phyloP scores from a whole-genome alignment of 1,139 yeast genomes.

The Kodamaea derodonti region DNA sequence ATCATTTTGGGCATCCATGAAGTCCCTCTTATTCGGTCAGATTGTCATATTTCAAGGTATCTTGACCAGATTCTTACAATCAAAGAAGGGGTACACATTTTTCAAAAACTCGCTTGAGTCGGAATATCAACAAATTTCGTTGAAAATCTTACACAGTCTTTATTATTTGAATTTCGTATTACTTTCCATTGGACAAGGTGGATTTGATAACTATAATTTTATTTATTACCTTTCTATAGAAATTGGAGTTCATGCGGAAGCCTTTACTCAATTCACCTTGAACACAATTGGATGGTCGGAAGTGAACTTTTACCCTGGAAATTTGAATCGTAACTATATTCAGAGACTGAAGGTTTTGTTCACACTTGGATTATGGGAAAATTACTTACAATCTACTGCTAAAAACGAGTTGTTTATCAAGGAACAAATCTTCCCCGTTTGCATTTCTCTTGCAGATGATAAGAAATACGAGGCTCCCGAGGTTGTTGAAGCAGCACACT shows the following conservation, averaged over 20 bases:
- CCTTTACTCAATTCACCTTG: constrained; percentile 37
- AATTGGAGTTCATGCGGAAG: constrained; percentile 21
- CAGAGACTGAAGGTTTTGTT: constrained; percentile 52
- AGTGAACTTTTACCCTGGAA: constrained; percentile 34
- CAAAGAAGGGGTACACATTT: constrained; percentile 13
- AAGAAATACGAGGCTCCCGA: constrained; percentile 26
- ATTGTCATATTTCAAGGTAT: constrained; percentile 56
- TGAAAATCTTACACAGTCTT: constrained; percentile 42
- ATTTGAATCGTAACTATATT: constrained; percentile 28
- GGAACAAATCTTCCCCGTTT: constrained; percentile 38
- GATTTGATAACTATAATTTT: constrained; percentile 67
- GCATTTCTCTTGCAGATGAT: constrained; percentile 39
- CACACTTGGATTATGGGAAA: constrained; percentile 57
- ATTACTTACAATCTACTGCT: constrained; percentile 39
- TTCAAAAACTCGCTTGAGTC: constrained; percentile 8
- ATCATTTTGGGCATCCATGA: constrained; percentile 37
- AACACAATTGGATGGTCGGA: constrained; percentile 39
- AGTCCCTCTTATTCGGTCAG: constrained; percentile 46
- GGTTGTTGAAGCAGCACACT: constrained; percentile 63
- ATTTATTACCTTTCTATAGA: constrained; percentile 55
- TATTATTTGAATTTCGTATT: constrained; percentile 54
- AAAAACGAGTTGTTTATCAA: constrained; percentile 23
- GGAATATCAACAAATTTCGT: constrained; percentile 29
- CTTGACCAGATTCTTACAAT: constrained; percentile 33
- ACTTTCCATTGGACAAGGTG: constrained; percentile 62